Evolutionary conservation across 768 basidiomycete species (phyloP), one percentile per base, ranked within the genome.

Genomic region (Suillus ampliporus): DNA sequence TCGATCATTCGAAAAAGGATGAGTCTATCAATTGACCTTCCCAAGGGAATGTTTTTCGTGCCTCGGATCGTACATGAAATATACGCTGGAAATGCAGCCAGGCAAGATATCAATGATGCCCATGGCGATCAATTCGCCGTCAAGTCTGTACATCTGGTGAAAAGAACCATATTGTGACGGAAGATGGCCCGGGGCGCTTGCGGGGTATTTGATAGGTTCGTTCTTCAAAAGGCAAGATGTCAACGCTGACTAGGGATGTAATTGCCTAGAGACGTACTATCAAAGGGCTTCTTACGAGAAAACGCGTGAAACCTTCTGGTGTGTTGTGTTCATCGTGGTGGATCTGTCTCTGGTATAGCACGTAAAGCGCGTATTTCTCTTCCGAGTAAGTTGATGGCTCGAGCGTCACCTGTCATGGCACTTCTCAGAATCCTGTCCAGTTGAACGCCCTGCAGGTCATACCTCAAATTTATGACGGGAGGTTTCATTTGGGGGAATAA

Each of bases 91-190:
- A 4, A 98, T 89, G 65, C 96, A 95, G 38, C 76, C 74, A 0
- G 95, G 96, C 31, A 99, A 80, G 60, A 99, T 89, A 74, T 99
- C 97, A 60, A 99, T 79, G 34, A 99, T 92, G 6, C 87, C 89
- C 71, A 99, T 80, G 0, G 93, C 97, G 57, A 97, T 84, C 13
- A 98, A 81, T 71, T 88, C 74, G 4, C 88, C 92, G 68, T 98
- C 91, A 28, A 98, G 73, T 64, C 86, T 83, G 71, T 97, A 97
- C 48, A 94, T 77, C 68, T 95, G 94, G 70, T 99, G 97, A 74
- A 94, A 93, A 26, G 93, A 90, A n/a, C 97, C 97, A 74, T 94
- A 98, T 17, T 84, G 76, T n/a, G 63, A 70, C 0, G 95, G 95
- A 11, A 97, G 81, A 68, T 89, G 83, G 3, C 64, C 61, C 19